Evolutionary conservation across 805 yeast species (phyloP).

Genomic region (Torulaspora indica): DNA sequence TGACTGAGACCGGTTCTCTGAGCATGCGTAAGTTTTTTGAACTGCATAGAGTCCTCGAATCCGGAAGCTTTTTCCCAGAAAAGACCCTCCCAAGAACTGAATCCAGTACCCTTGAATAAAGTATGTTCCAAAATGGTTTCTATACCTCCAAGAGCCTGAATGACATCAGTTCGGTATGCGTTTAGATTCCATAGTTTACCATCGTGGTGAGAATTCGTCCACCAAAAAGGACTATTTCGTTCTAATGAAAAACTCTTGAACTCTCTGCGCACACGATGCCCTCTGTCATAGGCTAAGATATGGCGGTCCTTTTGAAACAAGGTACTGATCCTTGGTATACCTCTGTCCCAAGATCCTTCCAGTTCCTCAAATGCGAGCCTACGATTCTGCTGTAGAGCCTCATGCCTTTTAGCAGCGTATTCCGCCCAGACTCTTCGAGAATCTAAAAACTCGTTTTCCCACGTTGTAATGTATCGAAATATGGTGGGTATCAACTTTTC

Average conservation of each 20-base stretch:
- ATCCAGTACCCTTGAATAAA: slow-evolving; percentile 92
- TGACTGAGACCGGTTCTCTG: slow-evolving; percentile 96
- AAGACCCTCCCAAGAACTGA: slow-evolving; percentile 96
- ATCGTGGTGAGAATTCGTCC: slow-evolving; percentile 91
- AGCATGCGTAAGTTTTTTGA: slow-evolving; percentile 92
- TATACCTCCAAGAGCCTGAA: slow-evolving; percentile 95
- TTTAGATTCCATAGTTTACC: slow-evolving; percentile 94
- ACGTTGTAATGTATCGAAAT: slow-evolving; percentile 84
- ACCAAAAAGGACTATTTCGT: slow-evolving; percentile 88
- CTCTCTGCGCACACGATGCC: slow-evolving; percentile 77
- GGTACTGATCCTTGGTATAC: slow-evolving; percentile 93
- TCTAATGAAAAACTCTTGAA: slow-evolving; percentile 69
- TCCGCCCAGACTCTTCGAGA: slow-evolving; percentile 98
- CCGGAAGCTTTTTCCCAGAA: slow-evolving; percentile 99
- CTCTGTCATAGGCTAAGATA: slow-evolving; percentile 90
- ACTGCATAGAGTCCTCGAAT: slow-evolving; percentile 91
- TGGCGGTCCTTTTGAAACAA: slow-evolving; percentile 92
- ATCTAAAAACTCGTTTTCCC: slow-evolving; percentile 95
- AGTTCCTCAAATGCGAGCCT: slow-evolving; percentile 87
- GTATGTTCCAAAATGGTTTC: slow-evolving; percentile 95
- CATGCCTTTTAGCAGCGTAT: slow-evolving; percentile 82
- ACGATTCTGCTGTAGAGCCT: slow-evolving; percentile 79
- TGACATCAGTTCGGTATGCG: slow-evolving; percentile 90
- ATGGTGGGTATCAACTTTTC: slow-evolving; percentile 84
- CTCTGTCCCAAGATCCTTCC: slow-evolving; percentile 94